Evolutionary conservation across 768 basidiomycete species (phyloP).

Genomic region (Artomyces pyxidatus): DNA sequence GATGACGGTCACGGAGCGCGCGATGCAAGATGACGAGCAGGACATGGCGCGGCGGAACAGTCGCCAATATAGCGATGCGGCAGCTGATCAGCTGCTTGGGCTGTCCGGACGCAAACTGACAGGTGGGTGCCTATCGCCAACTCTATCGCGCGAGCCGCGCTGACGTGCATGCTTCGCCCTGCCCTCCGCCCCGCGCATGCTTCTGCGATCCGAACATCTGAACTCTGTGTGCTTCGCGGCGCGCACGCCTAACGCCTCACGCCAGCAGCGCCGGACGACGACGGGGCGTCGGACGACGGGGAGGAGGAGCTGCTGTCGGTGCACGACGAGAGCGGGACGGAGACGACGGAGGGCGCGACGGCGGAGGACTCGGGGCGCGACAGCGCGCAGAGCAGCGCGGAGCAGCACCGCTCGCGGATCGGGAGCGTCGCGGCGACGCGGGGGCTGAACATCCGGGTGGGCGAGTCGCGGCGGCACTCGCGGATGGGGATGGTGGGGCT

Average conservation of each 20-base stretch:
- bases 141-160: constrained; percentile 1
- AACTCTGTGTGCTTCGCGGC: constrained; percentile 3
- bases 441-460: constrained; percentile 13
- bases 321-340: constrained; percentile 69
- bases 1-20: constrained; percentile 3
- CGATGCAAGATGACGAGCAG: constrained; percentile 13
- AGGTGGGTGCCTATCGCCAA: constrained; percentile 35
- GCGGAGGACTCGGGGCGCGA: constrained; percentile 18
- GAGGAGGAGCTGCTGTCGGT: constrained; percentile 62
- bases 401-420: constrained; percentile 21
- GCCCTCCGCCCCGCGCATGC: not conserved
- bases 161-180: constrained; percentile 18
- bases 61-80: constrained; percentile 73
- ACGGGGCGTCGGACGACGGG: constrained; percentile 57
- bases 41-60: constrained; percentile 67
- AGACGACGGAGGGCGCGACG: constrained; percentile 52
- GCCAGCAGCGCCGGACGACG: constrained; percentile 34
- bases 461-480: constrained; percentile 19
- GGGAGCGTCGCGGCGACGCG: constrained; percentile 12
- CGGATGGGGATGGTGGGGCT: constrained; percentile 14
- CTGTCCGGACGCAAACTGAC: constrained; percentile 60
- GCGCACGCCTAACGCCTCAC: constrained; percentile 24
- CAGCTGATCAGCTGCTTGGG: constrained; percentile 78
- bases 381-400: constrained; percentile 16
- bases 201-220: too few species aligned